phyloP scores from a whole-genome alignment of 306 rosid genomes.

The Myrica gale region DNA sequence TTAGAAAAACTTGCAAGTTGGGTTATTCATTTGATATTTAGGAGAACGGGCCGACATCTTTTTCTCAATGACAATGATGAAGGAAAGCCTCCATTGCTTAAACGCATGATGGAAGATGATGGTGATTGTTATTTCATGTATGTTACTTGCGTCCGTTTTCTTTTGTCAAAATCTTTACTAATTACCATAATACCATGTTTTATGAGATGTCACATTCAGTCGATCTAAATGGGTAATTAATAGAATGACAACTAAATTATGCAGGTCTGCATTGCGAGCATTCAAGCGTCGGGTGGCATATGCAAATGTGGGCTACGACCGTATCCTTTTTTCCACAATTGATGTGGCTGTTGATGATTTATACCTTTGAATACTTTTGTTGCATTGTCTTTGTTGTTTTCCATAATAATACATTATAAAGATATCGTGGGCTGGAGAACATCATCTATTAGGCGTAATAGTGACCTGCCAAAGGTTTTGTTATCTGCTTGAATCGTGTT shows the following conservation, averaged over 20 bases:
- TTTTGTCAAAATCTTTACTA: not conserved
- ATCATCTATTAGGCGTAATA: conserved; percentile 69
- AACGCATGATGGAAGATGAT: conserved; percentile 76
- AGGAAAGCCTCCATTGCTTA: conserved; percentile 90
- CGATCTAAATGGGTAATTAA: not conserved
- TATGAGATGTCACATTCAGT: conserved; percentile 12
- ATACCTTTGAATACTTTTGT: conserved; percentile 10
- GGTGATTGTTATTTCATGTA: conserved; percentile 76
- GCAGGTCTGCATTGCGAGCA: conserved; percentile 83
- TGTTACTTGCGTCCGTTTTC: conserved; percentile 30
- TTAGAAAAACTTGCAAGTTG: conserved; percentile 72
- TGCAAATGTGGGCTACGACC: conserved; percentile 86
- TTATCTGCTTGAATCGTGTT: conserved; percentile 19
- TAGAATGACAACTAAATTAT: conserved; percentile 15
- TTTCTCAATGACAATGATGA: conserved; percentile 76
- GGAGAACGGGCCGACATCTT: conserved; percentile 97
- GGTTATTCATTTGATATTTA: conserved; percentile 84
- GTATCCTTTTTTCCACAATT: conserved; percentile 55
- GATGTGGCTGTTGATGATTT: conserved; percentile 2
- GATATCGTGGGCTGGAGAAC: conserved; percentile 99
- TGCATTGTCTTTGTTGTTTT: conserved; percentile 28
- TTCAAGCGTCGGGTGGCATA: conserved; percentile 74
- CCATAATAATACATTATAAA: conserved; percentile 39
- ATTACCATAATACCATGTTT: not conserved
- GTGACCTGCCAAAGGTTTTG: conserved; percentile 85